These are phyloP conservation scores for Debaryomyces subglobosus DNA, from an alignment of 1,139 yeast species.

Conservation along the genomic window DNA sequence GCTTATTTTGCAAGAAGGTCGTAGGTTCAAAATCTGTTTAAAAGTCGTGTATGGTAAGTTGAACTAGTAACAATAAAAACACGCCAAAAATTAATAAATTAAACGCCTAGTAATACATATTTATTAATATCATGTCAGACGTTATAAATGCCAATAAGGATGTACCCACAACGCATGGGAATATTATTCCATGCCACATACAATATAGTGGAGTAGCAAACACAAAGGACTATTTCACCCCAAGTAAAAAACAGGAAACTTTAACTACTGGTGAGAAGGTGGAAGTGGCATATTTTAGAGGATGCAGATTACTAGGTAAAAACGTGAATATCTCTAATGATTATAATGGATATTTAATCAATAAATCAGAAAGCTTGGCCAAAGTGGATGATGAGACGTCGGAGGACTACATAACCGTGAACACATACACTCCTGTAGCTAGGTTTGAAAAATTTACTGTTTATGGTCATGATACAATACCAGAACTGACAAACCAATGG, in stretches of 20 bases:
- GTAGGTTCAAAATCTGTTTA: not conserved
- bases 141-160: conserved; percentile 13
- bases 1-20: not conserved
- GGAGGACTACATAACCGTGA: conserved; percentile 27
- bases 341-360: conserved; percentile 34
- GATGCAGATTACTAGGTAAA: conserved; percentile 41
- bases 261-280: conserved; percentile 17
- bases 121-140: conserved; percentile 15
- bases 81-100: not conserved
- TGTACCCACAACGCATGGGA: conserved; percentile 24
- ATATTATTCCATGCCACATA: conserved; percentile 44
- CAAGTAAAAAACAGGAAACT: conserved; percentile 30
- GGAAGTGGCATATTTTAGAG: conserved; percentile 41
- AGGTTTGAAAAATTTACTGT: conserved; percentile 32
- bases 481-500: conserved; percentile 38
- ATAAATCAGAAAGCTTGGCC: conserved; percentile 33
- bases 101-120: not conserved
- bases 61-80: not conserved
- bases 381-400: conserved; percentile 18
- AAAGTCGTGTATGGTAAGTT: conserved; percentile 1
- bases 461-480: conserved; percentile 45
- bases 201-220: conserved; percentile 44
- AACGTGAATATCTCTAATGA: conserved; percentile 21
- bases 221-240: conserved; percentile 39
- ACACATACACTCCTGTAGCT: conserved; percentile 35